A percentile compares a stretch with the other conserved stretches of the same genome.
Conservation (phyloP, 2,329 filamentous ascomycete genomes). For the Paramyrothecium roridum region DNA sequence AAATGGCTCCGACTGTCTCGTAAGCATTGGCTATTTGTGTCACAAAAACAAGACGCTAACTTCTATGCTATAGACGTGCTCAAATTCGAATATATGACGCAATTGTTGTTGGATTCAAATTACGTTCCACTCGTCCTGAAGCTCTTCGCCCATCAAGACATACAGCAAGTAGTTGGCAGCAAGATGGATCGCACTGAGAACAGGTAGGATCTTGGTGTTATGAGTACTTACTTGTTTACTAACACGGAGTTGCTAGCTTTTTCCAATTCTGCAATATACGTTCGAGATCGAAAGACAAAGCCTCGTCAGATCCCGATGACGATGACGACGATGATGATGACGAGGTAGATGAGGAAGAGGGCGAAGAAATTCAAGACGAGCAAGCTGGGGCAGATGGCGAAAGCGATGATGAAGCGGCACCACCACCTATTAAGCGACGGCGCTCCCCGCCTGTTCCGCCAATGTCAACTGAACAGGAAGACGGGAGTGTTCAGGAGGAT, state of each 20-base stretch:
- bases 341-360: conserved; percentile 11
- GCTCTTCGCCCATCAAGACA: conserved; percentile 89
- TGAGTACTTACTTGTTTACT: not conserved
- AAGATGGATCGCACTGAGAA: conserved; percentile 79
- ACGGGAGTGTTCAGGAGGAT: conserved; percentile 24
- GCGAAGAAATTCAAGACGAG: conserved; percentile 29
- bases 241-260: conserved; percentile 54
- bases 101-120: conserved; percentile 90
- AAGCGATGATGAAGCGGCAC: conserved; percentile 74
- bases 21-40: conserved; percentile 41
- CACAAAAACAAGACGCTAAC: conserved; percentile 9
- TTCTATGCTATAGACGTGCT: conserved; percentile 64
- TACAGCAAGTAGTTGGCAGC: conserved; percentile 85
- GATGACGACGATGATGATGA: conserved; percentile 16
- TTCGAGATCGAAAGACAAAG: conserved; percentile 45
- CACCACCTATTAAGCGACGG: conserved; percentile 73
- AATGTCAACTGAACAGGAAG: conserved; percentile 19
- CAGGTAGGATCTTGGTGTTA: conserved; percentile 49
- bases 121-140: conserved; percentile 92
- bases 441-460: conserved; percentile 39
- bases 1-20: conserved; percentile 97
- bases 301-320: conserved; percentile 16
- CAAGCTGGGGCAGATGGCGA: conserved; percentile 35
- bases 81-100: conserved; percentile 94
- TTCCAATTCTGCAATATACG: conserved; percentile 83